Evolutionary conservation across 768 basidiomycete species (phyloP).

Genomic region (Tephrocybe rancida): DNA sequence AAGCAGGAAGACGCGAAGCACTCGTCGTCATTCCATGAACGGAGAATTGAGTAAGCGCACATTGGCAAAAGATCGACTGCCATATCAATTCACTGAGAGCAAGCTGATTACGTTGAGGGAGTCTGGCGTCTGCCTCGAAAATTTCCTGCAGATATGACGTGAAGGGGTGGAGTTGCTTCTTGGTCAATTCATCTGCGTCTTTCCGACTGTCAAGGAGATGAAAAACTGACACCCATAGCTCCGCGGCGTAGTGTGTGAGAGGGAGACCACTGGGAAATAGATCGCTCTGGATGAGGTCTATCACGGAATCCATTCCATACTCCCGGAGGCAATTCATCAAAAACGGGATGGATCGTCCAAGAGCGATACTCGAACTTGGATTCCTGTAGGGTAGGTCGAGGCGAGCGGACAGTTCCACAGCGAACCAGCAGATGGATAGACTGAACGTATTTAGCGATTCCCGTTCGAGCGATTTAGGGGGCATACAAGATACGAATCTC

Average conservation of each 20-base stretch:
- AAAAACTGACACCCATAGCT: slow-evolving; percentile 77
- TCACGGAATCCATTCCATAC: slow-evolving; percentile 50
- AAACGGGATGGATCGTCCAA: slow-evolving; percentile 32
- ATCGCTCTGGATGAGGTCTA: slow-evolving; percentile 38
- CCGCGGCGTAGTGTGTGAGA: slow-evolving; percentile 47
- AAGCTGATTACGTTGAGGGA: slow-evolving; percentile 34
- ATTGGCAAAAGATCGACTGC: slow-evolving; percentile 68
- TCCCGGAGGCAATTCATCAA: slow-evolving; percentile 56
- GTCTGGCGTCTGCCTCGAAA: slow-evolving; percentile 24
- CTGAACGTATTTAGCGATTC: slow-evolving; percentile 37
- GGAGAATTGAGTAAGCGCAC: slow-evolving; percentile 81
- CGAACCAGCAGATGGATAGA: slow-evolving; percentile 62
- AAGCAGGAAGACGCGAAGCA: slow-evolving; percentile 43
- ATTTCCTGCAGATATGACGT: slow-evolving; percentile 45
- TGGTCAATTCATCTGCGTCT: slow-evolving; percentile 11
- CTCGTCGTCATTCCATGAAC: slow-evolving; percentile 39
- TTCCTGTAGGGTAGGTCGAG: slow-evolving; percentile 22
- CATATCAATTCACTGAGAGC: slow-evolving; percentile 71
- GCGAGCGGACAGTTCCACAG: slow-evolving; percentile 57
- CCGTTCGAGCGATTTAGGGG: slow-evolving; percentile 32
- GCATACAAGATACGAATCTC: slow-evolving; percentile 39
- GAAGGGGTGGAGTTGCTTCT: slow-evolving; percentile 35
- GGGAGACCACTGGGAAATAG: slow-evolving; percentile 36
- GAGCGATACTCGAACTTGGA: slow-evolving; percentile 11
- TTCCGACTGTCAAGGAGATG: slow-evolving; percentile 46